phyloP scores from a whole-genome alignment of 2,329 filamentous ascomycete genomes.

The Massarina eburnea region DNA sequence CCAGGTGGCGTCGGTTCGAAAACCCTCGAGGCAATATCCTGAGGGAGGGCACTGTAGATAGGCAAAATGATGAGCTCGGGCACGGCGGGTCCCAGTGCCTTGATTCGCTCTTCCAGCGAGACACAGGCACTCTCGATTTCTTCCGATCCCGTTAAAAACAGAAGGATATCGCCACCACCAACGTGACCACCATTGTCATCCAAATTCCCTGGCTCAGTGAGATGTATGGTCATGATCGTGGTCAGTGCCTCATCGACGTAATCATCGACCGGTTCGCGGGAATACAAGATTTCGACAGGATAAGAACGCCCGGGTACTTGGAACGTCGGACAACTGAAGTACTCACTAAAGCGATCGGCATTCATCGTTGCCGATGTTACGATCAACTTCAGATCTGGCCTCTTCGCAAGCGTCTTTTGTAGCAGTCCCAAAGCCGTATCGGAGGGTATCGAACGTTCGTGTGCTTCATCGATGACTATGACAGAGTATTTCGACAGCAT shows the following conservation, averaged over 20 bases:
- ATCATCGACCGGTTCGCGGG: conserved; percentile 89
- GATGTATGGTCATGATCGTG: conserved; percentile 97
- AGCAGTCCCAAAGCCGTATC: conserved; percentile 96
- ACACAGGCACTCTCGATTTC: conserved; percentile 96
- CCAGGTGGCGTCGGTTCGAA: conserved; percentile 91
- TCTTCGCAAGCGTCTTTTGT: conserved; percentile 81
- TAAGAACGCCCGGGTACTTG: conserved; percentile 94
- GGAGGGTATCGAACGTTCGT: conserved; percentile 95
- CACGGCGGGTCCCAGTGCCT: conserved; percentile 84
- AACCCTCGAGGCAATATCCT: conserved; percentile 89
- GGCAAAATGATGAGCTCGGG: conserved; percentile 91
- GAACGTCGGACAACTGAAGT: conserved; percentile 96
- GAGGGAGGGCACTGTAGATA: conserved; percentile 92
- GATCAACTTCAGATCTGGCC: conserved; percentile 93
- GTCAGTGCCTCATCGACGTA: conserved; percentile 93
- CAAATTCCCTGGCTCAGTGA: conserved; percentile 88
- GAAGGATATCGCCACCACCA: conserved; percentile 78
- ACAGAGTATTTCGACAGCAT: conserved; percentile 90
- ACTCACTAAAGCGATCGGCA: conserved; percentile 94
- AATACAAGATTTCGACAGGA: conserved; percentile 95
- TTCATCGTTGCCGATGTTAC: conserved; percentile 99
- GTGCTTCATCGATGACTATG: conserved; percentile 97
- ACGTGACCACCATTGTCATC: neutral
- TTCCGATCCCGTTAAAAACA: conserved; percentile 96
- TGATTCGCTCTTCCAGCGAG: conserved; percentile 93